phyloP scores from a whole-genome alignment of 441 rosid genomes.

The Rhodomyrtus psidioides region DNA sequence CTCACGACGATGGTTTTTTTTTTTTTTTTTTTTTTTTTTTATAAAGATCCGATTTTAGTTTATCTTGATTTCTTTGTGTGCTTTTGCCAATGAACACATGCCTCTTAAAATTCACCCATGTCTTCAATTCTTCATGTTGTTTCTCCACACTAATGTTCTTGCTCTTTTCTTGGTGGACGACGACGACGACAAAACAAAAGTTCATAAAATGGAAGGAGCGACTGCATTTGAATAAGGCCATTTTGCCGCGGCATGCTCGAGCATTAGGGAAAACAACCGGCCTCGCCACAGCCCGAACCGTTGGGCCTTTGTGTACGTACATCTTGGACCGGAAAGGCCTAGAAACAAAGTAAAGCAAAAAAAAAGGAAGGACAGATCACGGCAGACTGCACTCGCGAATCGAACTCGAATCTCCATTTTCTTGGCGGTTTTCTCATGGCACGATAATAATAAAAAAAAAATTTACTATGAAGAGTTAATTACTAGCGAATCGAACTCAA shows the following conservation, averaged over 20 bases:
- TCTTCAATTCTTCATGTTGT: background rate
- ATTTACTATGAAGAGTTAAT: background rate
- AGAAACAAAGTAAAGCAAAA: background rate
- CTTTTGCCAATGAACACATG: background rate
- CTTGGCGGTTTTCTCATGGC: background rate
- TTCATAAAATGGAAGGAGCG: background rate
- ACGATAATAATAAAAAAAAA: background rate
- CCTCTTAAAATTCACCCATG: background rate
- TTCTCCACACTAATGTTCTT: background rate
- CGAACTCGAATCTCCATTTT: background rate
- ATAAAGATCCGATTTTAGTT: no score
- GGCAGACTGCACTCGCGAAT: background rate
- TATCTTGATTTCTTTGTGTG: background rate
- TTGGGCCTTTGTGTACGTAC: background rate
- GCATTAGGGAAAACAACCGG: background rate
- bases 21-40: no score
- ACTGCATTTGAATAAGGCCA: background rate
- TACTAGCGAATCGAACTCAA: no score
- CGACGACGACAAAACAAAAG: background rate
- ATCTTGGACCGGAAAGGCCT: background rate
- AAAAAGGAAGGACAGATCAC: background rate
- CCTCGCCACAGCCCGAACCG: background rate
- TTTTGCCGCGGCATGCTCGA: background rate
- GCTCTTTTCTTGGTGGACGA: background rate
- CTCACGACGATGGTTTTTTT: background rate